Evolutionary conservation across 2,329 filamentous ascomycete genomes (phyloP).

Genomic region (Colletotrichum scovillei): DNA sequence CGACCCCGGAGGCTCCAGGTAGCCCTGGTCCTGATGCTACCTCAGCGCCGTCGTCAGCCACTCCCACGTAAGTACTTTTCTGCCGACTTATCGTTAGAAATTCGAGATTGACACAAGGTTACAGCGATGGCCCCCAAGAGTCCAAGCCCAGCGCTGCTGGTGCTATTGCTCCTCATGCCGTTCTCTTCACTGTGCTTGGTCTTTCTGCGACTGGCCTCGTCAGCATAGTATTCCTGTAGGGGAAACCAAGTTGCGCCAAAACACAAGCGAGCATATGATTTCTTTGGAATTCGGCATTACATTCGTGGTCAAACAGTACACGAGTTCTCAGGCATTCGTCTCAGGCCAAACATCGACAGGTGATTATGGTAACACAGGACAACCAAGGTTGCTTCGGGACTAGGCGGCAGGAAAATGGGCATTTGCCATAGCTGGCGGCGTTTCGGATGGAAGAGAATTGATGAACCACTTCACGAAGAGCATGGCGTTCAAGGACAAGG

Average conservation of each 20-base stretch:
- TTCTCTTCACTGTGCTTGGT: slow-evolving; percentile 23
- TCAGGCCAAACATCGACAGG: background rate
- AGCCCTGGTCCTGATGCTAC: background rate
- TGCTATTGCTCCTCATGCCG: slow-evolving; percentile 28
- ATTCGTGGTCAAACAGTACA: slow-evolving; percentile 23
- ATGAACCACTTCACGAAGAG: background rate
- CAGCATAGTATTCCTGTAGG: slow-evolving; percentile 25
- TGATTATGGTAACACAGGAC: background rate
- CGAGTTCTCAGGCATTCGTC: background rate
- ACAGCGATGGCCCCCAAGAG: slow-evolving; percentile 4
- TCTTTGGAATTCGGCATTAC: background rate
- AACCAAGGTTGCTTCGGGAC: background rate
- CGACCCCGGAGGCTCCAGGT: background rate
- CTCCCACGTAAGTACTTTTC: slow-evolving; percentile 4
- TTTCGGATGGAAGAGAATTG: background rate
- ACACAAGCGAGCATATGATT: background rate
- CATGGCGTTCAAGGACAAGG: background rate
- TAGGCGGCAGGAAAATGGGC: background rate
- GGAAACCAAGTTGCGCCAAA: background rate
- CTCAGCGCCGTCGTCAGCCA: slow-evolving; percentile 3
- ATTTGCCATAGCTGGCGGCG: background rate
- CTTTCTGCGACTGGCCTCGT: slow-evolving; percentile 19
- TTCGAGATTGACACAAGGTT: background rate
- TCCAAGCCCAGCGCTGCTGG: slow-evolving; percentile 29
- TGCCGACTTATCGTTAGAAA: background rate